Conservation (phyloP, 2,329 filamentous ascomycete genomes). For the Verticillium longisporum region DNA sequence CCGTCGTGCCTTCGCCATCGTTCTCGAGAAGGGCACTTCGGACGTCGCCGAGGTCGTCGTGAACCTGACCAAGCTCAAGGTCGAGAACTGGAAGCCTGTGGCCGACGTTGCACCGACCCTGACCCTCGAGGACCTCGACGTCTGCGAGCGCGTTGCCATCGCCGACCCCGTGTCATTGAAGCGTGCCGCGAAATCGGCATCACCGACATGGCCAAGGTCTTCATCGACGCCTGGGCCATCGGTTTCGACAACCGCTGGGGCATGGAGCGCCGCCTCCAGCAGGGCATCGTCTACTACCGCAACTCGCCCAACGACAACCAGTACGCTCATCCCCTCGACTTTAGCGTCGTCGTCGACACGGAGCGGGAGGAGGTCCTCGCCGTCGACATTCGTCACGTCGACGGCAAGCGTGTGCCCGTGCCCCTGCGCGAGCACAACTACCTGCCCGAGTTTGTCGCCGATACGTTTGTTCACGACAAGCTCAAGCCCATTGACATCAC, state of each 20-base stretch:
- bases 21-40: conserved; percentile 31
- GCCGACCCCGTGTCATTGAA: conserved; percentile 29
- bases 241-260: conserved; percentile 24
- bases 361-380: conserved; percentile 58
- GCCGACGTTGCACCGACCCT: conserved; percentile 2
- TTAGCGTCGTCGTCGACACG: conserved; percentile 60
- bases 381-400: conserved; percentile 42
- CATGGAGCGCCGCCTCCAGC: conserved; percentile 16
- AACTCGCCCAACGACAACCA: conserved; percentile 15
- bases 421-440: conserved; percentile 45
- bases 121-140: conserved; percentile 5
- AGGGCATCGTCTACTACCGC: conserved; percentile 17
- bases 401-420: not conserved
- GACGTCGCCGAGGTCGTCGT: conserved; percentile 23
- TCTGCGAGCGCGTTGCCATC: not conserved
- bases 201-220: conserved; percentile 13
- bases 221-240: conserved; percentile 17
- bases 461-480: conserved; percentile 44
- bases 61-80: conserved; percentile 19
- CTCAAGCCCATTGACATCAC: conserved; percentile 55
- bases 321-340: conserved; percentile 37
- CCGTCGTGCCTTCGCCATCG: conserved; percentile 43
- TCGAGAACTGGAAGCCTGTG: conserved; percentile 2
- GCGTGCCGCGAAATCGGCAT: conserved; percentile 36
- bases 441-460: conserved; percentile 58